phyloP scores from a whole-genome alignment of 1,139 yeast species.

The Tardiomyces depauwii region DNA sequence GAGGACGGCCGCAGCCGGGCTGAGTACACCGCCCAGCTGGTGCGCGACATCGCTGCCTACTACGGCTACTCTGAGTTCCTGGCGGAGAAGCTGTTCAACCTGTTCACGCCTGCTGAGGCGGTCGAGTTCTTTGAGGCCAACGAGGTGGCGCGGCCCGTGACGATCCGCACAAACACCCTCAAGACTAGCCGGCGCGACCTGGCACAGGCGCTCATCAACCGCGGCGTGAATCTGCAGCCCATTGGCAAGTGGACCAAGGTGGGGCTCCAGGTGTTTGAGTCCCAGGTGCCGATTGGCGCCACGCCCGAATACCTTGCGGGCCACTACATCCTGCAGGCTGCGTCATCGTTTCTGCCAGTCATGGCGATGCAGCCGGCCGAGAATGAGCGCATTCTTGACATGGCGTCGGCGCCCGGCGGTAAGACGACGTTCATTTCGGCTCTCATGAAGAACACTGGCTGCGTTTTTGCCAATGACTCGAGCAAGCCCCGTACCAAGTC shows the following conservation, averaged over 20 bases:
- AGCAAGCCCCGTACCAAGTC: constrained; percentile 95
- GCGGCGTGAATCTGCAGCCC: constrained; percentile 96
- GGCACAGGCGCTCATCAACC: constrained; percentile 87
- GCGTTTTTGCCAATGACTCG: constrained; percentile 94
- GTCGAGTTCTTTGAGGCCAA: constrained; percentile 97
- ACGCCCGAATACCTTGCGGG: constrained; percentile 99
- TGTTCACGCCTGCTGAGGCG: constrained; percentile 92
- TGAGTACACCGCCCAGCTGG: constrained; percentile 65
- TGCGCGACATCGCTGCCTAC: constrained; percentile 81
- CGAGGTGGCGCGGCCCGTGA: constrained; percentile 92
- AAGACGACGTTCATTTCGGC: constrained; percentile 95
- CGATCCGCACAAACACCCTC: constrained; percentile 92
- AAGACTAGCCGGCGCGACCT: constrained; percentile 92
- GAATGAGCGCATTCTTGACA: constrained; percentile 87
- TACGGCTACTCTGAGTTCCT: constrained; percentile 94
- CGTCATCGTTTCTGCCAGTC: constrained; percentile 94
- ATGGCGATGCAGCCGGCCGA: constrained; percentile 97
- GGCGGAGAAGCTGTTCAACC: constrained; percentile 84
- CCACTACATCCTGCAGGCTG: constrained; percentile 95
- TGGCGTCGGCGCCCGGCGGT: constrained; percentile 99
- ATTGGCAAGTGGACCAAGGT: constrained; percentile 98
- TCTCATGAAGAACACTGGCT: constrained; percentile 95
- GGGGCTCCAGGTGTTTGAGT: constrained; percentile 91
- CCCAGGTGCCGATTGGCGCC: constrained; percentile 98
- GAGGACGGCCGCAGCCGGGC: constrained; percentile 81